Evolutionary conservation across 2,329 filamentous ascomycete genomes (phyloP), one percentile per base, ranked within the genome.

Genomic region (Tolypocladium tundrense): DNA sequence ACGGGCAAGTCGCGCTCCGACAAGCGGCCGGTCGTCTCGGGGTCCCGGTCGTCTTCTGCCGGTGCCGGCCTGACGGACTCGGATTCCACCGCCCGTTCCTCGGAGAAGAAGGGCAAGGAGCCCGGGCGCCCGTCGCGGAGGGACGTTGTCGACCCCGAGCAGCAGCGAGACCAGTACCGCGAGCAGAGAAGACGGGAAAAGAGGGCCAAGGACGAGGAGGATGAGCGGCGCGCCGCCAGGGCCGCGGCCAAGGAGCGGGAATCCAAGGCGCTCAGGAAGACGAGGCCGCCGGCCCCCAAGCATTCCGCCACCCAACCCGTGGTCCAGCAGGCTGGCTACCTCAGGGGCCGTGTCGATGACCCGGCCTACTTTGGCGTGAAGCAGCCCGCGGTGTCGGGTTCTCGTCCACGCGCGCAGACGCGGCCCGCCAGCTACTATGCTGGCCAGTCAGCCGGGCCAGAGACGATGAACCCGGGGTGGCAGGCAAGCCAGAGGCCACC

Each of bases 1-100:
- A 81, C 76, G 24, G 69, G 79, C 61, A 79, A 75, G 66, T 72
- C 77, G 50, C 75, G 78, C 60, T 75, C 66, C 57, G 73, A 77
- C 48, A 68, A 66, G 60, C 66, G 67, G 42, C 62, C 66, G 19
- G 58, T 66, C 27, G 68, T 61, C 69, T 57, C 69, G 55, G 74
- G 71, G 60, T 68, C 70, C 52, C 71, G 72, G 48, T 72, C 75
- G 16, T 71, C 74, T 43, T 72, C 73, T 65, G 55, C 66, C 14
- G 61, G 63, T 52, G 65, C 70, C 56, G 68, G 61, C 40, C 61
- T 73, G 43, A 73, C 71, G 60, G 77, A 78, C 63, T 75, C 77
- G 54, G 74, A 79, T 63, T 71, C 76, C 45, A 77, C 74, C 19
- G 68, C 72, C 42, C 75, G 75, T 37, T 71, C 73, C 5, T 60